These are phyloP conservation scores for Myotisia sp. DNA, from an alignment of 2,329 filamentous ascomycete species.

Conservation along the genomic window DNA sequence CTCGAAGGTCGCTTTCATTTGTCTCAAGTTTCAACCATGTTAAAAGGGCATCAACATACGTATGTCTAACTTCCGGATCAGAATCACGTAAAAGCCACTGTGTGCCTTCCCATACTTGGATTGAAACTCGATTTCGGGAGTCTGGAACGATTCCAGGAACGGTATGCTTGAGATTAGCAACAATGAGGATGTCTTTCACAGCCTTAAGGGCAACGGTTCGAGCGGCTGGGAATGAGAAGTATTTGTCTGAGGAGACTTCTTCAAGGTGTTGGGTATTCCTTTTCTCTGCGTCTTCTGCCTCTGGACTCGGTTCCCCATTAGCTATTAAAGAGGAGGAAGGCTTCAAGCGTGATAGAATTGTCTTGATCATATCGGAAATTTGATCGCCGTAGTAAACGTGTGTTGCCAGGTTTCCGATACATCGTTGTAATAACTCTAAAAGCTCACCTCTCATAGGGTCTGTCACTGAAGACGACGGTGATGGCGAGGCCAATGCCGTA, in stretches of 20 bases:
- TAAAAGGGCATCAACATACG: slow-evolving; percentile 69
- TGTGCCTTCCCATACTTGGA: slow-evolving; percentile 89
- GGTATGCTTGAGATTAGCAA: slow-evolving; percentile 58
- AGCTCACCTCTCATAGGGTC: slow-evolving; percentile 41
- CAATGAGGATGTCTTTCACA: slow-evolving; percentile 66
- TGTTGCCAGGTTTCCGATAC: slow-evolving; percentile 79
- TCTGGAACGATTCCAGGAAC: slow-evolving; percentile 48
- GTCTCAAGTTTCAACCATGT: slow-evolving; percentile 80
- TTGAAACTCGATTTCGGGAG: slow-evolving; percentile 57
- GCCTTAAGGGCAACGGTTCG: slow-evolving; percentile 55
- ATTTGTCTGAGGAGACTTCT: slow-evolving; percentile 40
- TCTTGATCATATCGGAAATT: slow-evolving; percentile 81
- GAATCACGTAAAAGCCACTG: slow-evolving; percentile 80
- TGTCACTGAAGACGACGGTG: no score
- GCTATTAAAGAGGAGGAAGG: slow-evolving; percentile 35
- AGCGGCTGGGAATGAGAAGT: slow-evolving; percentile 50
- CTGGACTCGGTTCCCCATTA: slow-evolving; percentile 31
- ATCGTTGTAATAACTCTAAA: slow-evolving; percentile 57
- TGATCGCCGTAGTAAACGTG: slow-evolving; percentile 97
- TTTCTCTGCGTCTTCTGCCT: slow-evolving; percentile 22
- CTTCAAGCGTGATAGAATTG: slow-evolving; percentile 64
- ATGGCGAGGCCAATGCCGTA: background rate
- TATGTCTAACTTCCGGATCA: slow-evolving; percentile 62
- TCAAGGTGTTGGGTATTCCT: slow-evolving; percentile 32
- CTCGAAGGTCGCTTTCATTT: slow-evolving; percentile 48